These are phyloP conservation scores for Raffaelea arxii DNA, from an alignment of 2,329 filamentous ascomycete genomes.

Conservation along the genomic window DNA sequence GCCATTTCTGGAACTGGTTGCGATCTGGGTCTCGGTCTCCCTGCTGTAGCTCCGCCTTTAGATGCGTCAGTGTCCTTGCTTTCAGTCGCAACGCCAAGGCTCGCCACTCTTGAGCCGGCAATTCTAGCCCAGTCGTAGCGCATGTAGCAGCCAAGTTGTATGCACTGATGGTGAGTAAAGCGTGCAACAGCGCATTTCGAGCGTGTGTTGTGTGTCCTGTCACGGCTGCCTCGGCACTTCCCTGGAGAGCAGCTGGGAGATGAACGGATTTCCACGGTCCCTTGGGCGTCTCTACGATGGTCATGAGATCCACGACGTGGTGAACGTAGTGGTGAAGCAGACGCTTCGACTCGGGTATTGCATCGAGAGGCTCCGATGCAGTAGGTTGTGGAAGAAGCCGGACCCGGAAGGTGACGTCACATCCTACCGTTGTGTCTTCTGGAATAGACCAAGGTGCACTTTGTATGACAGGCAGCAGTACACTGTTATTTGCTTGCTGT, in stretches of 20 bases:
- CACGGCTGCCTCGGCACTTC: background rate
- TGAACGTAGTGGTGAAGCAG: conserved; percentile 1
- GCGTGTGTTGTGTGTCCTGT: background rate
- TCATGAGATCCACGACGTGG: background rate
- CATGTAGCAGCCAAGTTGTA: background rate
- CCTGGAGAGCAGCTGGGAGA: conserved; percentile 1
- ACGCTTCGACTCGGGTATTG: background rate
- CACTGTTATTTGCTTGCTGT: too few relatives aligned
- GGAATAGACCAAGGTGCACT: too few relatives aligned
- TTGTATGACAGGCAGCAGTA: too few relatives aligned
- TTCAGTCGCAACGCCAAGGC: background rate
- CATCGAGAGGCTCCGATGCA: background rate
- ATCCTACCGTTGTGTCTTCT: too few relatives aligned
- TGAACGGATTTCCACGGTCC: conserved; percentile 4
- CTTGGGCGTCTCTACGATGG: background rate
- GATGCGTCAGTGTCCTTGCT: background rate
- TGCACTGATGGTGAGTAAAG: conserved; percentile 1
- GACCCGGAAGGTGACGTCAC: too few relatives aligned
- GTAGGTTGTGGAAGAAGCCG: too few relatives aligned
- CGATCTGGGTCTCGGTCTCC: too few relatives aligned
- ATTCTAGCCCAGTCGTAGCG: background rate
- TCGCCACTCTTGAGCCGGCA: background rate
- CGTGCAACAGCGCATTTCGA: background rate
- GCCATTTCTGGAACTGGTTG: background rate
- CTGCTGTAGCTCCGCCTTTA: background rate